Percentiles rank a stretch among this genome's conserved stretches.
Conservation (phyloP, 139 green algal genomes). For the Tetraselmis striata region DNA sequence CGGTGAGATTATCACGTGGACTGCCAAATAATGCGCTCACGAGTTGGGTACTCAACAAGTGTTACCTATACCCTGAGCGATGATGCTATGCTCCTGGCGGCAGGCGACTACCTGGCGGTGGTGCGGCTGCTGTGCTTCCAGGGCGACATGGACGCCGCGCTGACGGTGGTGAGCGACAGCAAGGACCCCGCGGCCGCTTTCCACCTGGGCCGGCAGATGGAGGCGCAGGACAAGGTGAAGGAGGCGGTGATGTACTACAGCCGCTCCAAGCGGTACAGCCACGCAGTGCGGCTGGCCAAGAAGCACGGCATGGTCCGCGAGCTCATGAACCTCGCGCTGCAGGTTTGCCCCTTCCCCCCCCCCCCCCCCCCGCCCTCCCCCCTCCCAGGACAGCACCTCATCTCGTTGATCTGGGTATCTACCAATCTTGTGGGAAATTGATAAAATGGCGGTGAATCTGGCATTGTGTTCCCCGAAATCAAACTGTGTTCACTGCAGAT, state of each 20-base stretch:
- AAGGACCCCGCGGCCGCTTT: conserved; percentile 57
- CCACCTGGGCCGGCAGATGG: conserved; percentile 67
- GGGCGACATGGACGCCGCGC: conserved; percentile 40
- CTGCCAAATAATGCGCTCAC: no score
- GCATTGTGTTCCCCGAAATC: no score
- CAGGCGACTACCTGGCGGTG: conserved; percentile 48
- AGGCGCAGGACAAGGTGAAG: conserved; percentile 30
- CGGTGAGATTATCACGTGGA: no score
- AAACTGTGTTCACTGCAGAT: no score
- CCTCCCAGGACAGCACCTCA: no score
- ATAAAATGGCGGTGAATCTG: no score
- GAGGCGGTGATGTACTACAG: conserved; percentile 33
- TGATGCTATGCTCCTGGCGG: no score
- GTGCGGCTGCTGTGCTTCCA: conserved; percentile 52
- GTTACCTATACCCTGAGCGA: no score
- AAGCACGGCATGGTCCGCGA: conserved; percentile 33
- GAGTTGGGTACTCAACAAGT: no score
- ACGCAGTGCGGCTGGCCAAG: conserved; percentile 31
- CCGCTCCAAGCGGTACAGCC: conserved; percentile 15
- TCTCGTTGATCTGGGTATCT: no score
- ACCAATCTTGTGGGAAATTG: background rate
- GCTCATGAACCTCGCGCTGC: conserved; percentile 31
- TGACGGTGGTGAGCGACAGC: conserved; percentile 20
- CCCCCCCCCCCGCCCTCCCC: conserved; percentile 3
- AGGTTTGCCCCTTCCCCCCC: conserved; percentile 12